Evolutionary conservation across 2,329 filamentous ascomycete species (phyloP).

Genomic region (Nemania serpens): DNA sequence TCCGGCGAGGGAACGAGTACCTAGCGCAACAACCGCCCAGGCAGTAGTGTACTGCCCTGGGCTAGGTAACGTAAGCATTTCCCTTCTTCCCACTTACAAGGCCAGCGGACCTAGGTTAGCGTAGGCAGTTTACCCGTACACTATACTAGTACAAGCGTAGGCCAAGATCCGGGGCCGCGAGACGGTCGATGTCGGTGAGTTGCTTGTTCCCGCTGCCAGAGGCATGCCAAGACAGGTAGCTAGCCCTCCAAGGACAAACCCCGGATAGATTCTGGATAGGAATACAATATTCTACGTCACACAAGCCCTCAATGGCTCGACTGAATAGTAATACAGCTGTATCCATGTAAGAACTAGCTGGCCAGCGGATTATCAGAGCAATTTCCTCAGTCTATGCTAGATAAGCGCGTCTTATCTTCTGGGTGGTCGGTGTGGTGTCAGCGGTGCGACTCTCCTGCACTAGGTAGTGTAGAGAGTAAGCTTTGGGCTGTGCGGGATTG

Average conservation of each 20-base stretch:
- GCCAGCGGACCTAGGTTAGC: no score
- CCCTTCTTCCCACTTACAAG: neutral
- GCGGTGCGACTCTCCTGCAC: neutral
- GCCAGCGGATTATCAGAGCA: neutral
- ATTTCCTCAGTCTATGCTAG: conserved; percentile 1
- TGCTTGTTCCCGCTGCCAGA: neutral
- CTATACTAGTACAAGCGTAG: neutral
- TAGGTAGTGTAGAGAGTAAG: neutral
- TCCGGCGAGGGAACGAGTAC: neutral
- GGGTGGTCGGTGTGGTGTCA: conserved; percentile 15
- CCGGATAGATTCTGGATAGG: neutral
- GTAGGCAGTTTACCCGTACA: neutral
- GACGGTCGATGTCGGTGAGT: neutral
- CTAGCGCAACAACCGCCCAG: neutral
- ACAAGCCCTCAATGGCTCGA: neutral
- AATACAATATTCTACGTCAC: neutral
- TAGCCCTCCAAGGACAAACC: neutral
- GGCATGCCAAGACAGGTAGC: neutral
- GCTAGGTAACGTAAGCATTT: neutral
- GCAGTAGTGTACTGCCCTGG: no score
- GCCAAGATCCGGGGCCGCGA: conserved; percentile 18
- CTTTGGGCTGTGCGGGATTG: neutral
- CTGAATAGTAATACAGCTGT: conserved; percentile 2
- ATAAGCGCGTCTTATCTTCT: neutral
- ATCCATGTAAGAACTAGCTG: neutral